Evolutionary conservation across 2,329 filamentous ascomycete genomes (phyloP), one percentile per base, ranked within the genome.

Genomic region (Westerdykella aurantiaca): DNA sequence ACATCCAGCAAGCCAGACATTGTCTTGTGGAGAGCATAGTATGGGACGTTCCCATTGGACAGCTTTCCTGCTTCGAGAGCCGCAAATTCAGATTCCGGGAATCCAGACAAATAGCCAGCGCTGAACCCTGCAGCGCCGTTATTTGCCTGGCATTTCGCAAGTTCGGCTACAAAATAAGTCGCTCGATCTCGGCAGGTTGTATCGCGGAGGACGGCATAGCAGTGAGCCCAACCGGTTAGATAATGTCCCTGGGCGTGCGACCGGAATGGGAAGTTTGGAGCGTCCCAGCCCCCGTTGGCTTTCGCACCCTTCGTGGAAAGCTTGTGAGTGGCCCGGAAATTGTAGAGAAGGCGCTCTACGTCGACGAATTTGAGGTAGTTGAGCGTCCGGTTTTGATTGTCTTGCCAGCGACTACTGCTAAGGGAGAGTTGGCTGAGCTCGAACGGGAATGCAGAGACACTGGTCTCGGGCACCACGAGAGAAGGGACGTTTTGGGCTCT

Each of bases 1-100:
- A 74, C 71, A 37, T 78, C 75, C 1, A 77, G 67, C 10, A 78
- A 63, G 0, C 75, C 75, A 1, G 72, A 70, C 54, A 78, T 68
- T 1, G 72, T 76, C 61, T 78, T 78, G 60, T 78, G 75, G n/a
- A 78, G 64, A 17, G 70, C 69, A 46, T 78, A 78, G 57, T 77
- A 78, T 0, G 74, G 74, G 0, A 78, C 75, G 38, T 77, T 77
- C 22, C 74, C 74, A 34, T 71, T 74, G 41, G 29, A 66, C 11
- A 77, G 57, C 0, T 63, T 73, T 1, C 73, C 59, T 0, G 58
- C 55, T 43, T 77, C 74, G 1, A 78, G 57, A 0, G 60, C 62
- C 1, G 49, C 56, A 35, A 78, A 72, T 12, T 78, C 75, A 0
- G 72, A 74, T 48, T 78, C 75, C 0, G 75, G 73, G 25, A 77